phyloP scores from a whole-genome alignment of 768 basidiomycete genomes.

The Mycena filopes region DNA sequence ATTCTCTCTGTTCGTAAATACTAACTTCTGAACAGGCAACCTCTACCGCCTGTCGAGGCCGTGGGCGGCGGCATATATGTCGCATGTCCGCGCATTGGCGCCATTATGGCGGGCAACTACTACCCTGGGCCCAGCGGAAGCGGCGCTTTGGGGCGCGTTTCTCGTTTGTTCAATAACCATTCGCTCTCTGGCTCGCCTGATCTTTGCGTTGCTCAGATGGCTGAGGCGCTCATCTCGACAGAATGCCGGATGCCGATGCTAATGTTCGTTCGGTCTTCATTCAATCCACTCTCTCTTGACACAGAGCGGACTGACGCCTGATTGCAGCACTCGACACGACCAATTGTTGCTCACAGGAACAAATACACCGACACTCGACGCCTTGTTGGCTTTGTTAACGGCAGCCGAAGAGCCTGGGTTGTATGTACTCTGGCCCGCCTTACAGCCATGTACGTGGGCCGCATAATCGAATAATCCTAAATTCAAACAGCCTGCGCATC shows the following conservation, averaged over 20 bases:
- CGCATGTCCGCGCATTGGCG: slow-evolving; percentile 16
- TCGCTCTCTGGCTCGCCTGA: no score
- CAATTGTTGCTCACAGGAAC: slow-evolving; percentile 11
- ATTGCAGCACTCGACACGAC: slow-evolving; percentile 4
- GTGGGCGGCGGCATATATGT: slow-evolving; percentile 20
- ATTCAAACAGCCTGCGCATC: neutral
- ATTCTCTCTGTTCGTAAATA: neutral
- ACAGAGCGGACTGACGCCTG: neutral
- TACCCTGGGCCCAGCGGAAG: neutral
- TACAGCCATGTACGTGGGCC: neutral
- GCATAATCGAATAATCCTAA: no score
- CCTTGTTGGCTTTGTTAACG: slow-evolving; percentile 1
- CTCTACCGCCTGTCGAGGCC: neutral
- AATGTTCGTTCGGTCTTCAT: neutral
- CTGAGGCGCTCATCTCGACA: slow-evolving; percentile 4
- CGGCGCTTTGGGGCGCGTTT: neutral
- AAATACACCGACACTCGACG: slow-evolving; percentile 3
- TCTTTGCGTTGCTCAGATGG: slow-evolving; percentile 11
- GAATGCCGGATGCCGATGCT: slow-evolving; percentile 8
- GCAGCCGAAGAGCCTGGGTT: neutral
- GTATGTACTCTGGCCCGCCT: neutral
- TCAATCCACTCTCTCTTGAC: no score
- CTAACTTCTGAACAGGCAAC: neutral
- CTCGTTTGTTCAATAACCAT: neutral
- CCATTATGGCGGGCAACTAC: neutral